Percentiles rank a stretch among this genome's conserved stretches.
These are phyloP conservation scores for Stephania cephalantha DNA, from an alignment of 164 flowering plant species.

Conservation along the genomic window DNA sequence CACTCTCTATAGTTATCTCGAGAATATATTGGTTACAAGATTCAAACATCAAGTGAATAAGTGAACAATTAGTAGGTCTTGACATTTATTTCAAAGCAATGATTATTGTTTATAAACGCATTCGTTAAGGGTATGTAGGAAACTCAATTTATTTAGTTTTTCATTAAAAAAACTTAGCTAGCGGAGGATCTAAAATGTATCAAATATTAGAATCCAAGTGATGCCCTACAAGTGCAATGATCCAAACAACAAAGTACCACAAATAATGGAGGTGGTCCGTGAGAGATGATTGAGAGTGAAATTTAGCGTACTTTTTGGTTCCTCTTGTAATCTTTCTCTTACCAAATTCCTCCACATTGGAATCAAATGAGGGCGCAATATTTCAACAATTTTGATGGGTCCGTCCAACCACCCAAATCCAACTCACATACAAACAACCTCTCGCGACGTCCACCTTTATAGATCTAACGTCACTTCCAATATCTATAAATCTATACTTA, in stretches of 20 bases:
- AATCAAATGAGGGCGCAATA: neutral
- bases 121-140: too few species aligned
- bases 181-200: neutral
- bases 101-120: too few species aligned
- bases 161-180: neutral
- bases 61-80: too few species aligned
- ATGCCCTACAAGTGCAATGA: neutral
- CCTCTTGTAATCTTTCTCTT: slow-evolving; percentile 38
- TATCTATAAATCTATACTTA: slow-evolving; percentile 1
- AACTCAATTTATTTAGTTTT: too few species aligned
- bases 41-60: too few species aligned
- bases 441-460: slow-evolving; percentile 3
- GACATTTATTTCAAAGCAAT: too few species aligned
- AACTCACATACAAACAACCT: slow-evolving; percentile 35
- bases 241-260: neutral
- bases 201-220: neutral
- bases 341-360: slow-evolving; percentile 27
- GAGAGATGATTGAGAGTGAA: slow-evolving; percentile 11
- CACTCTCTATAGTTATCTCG: too few species aligned
- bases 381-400: slow-evolving; percentile 19
- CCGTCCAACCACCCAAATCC: slow-evolving; percentile 45
- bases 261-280: neutral
- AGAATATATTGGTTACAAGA: too few species aligned
- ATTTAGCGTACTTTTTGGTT: slow-evolving; percentile 14
- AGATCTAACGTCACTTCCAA: slow-evolving; percentile 22